Base-by-base conservation (phyloP, 1,139 yeast species). In the Blastobotrys proliferans region DNA sequence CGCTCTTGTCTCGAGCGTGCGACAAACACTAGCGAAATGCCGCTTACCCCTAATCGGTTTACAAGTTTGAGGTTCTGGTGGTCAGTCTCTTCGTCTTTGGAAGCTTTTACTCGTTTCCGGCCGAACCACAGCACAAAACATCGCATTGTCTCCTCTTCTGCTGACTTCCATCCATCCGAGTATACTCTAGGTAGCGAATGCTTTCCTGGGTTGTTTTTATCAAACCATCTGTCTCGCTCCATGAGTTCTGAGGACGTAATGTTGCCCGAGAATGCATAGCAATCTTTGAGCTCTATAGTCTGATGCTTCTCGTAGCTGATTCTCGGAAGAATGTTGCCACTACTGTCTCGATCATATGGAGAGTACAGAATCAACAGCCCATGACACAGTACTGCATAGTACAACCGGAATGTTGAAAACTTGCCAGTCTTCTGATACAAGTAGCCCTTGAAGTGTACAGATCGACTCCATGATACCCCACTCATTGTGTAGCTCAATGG, bases 71-170 rank as follows among this genome's bases (percentile, higher is more conserved):
- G 21, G 16, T 24, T 29, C n/a, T 19, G 26, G 4, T 35, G 27
- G 8, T 37, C 30, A 43, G 41, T 9, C 41, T 32, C 21, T 44
- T 44, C 22, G 34, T 36, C 20, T 19, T 13, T 34, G 17, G 16
- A 38, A 16, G 40, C 35, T 17, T 47, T 43, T 11, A 47, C 45
- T 43, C 83, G 63, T 53, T 81, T 83, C 6, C 71, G 71, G 0
- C 94, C 94, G 61, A 83, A 77, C 95, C 95, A 87, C 3, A 90
- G 54, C 0, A 92, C 86, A 57, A 90, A 88, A 51, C 94, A 79
- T 40, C 95, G 68, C 31, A 76, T 64, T 13, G 72, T 59, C 51
- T 85, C 94, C 43, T 82, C 86, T 53, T 90, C 97, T 5, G 77
- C 69, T 1, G 94, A 82, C 51, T 73, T 74, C 90, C 94, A 85